Conservation (phyloP, 805 yeast genomes). For the Ogataea pilisensis region DNA sequence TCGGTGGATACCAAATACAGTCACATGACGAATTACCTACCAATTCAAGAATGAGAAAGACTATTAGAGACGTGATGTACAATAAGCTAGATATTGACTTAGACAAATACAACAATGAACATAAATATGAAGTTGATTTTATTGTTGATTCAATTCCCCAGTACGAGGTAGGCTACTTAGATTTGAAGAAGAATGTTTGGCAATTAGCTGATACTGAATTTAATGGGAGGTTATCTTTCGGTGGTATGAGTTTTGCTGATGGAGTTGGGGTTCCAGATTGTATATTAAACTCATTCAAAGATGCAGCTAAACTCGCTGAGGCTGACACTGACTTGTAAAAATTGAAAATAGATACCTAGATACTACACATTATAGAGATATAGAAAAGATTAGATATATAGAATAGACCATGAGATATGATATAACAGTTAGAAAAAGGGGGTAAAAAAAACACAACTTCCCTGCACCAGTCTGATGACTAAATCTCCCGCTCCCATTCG, state of each 20-base stretch:
- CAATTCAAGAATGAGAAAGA: slow-evolving; percentile 18
- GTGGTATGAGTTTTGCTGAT: slow-evolving; percentile 77
- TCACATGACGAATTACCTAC: slow-evolving; percentile 18
- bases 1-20: slow-evolving; percentile 59
- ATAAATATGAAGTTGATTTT: slow-evolving; percentile 34
- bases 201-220: slow-evolving; percentile 32
- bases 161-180: slow-evolving; percentile 65
- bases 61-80: slow-evolving; percentile 20
- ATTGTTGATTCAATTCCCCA: slow-evolving; percentile 73
- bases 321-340: too few species aligned
- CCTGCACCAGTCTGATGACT: too few species aligned
- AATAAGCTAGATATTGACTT: slow-evolving; percentile 18
- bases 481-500: too few species aligned
- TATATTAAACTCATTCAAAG: slow-evolving; percentile 56
- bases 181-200: slow-evolving; percentile 34
- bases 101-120: slow-evolving; percentile 9
- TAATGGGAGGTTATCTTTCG: slow-evolving; percentile 45
- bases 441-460: too few species aligned
- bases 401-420: too few species aligned
- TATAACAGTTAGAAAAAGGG: too few species aligned
- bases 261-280: slow-evolving; percentile 93
- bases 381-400: too few species aligned
- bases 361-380: background rate
- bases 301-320: slow-evolving; percentile 38
- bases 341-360: too few species aligned